Conservation (phyloP, 352 stramenopile genomes). For the Globisporangium nodosum region DNA sequence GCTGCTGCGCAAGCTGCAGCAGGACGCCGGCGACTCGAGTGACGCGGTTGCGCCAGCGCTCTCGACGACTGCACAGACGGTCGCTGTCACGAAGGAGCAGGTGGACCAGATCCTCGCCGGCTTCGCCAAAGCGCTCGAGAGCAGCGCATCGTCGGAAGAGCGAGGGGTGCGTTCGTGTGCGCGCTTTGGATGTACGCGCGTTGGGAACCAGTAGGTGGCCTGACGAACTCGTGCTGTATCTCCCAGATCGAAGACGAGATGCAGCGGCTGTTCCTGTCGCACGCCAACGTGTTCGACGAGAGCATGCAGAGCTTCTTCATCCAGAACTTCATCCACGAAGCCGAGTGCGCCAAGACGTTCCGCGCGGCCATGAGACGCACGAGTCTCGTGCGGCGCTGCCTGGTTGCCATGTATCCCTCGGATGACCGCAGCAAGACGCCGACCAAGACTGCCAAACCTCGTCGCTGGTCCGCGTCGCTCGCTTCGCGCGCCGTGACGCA, state of each 20-base stretch:
- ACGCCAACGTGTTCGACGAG: constrained; percentile 82
- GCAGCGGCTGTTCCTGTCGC: constrained; percentile 66
- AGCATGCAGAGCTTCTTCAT: constrained; percentile 85
- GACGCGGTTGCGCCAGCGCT: constrained; percentile 2
- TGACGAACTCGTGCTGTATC: background rate
- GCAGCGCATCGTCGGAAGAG: constrained; percentile 27
- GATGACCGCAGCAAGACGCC: constrained; percentile 15
- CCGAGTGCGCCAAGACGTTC: constrained; percentile 63
- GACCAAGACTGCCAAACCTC: constrained; percentile 17
- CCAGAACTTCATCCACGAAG: constrained; percentile 80
- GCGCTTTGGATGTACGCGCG: background rate
- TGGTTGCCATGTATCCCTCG: constrained; percentile 64
- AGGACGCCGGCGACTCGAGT: constrained; percentile 10
- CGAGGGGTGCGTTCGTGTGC: constrained; percentile 21
- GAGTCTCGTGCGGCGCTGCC: constrained; percentile 64
- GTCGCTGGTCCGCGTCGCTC: constrained; percentile 33
- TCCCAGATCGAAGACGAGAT: constrained; percentile 53
- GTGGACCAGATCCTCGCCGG: constrained; percentile 58
- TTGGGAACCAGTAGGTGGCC: background rate
- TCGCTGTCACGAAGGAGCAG: constrained; percentile 37
- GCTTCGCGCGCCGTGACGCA: constrained; percentile 19
- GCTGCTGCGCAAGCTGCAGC: constrained; percentile 51
- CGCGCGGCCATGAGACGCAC: constrained; percentile 59
- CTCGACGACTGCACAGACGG: constrained; percentile 22
- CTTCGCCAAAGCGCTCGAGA: constrained; percentile 54